Percentiles rank a stretch among this genome's conserved stretches.
Conservation (phyloP, 2,329 filamentous ascomycete species). For the Decorospora gaudefroyi region DNA sequence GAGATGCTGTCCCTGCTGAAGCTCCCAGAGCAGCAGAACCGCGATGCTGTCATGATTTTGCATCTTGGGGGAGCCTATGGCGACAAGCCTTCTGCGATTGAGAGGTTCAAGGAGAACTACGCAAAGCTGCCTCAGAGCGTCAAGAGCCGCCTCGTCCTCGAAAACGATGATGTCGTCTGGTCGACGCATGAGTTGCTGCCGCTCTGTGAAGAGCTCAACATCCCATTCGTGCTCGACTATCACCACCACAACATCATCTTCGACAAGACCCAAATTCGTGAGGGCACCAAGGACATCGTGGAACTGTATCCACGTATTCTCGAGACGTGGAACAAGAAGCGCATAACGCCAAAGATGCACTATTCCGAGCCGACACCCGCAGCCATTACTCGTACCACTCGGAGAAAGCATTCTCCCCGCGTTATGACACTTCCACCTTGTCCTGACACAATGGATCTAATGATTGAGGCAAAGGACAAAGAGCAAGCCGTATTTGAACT, state of each 20-base stretch:
- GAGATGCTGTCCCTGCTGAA: conserved; percentile 79
- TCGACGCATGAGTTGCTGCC: conserved; percentile 89
- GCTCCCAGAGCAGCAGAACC: conserved; percentile 75
- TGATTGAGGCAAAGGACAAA: conserved; percentile 99
- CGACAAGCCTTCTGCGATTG: conserved; percentile 77
- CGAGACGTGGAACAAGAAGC: conserved; percentile 81
- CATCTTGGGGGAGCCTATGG: conserved; percentile 93
- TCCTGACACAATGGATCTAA: conserved; percentile 83
- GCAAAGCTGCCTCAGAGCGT: conserved; percentile 66
- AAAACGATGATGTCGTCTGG: conserved; percentile 94
- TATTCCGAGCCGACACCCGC: conserved; percentile 80
- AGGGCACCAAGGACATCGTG: conserved; percentile 83
- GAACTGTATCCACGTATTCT: conserved; percentile 74
- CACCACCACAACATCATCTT: conserved; percentile 97
- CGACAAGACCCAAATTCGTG: conserved; percentile 70
- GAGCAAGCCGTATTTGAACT: conserved; percentile 95
- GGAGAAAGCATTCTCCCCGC: conserved; percentile 82
- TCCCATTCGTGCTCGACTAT: conserved; percentile 88
- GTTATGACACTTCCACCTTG: conserved; percentile 83
- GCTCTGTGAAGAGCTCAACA: conserved; percentile 90
- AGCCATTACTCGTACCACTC: conserved; percentile 76
- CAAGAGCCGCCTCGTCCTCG: conserved; percentile 81
- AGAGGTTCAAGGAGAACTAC: conserved; percentile 79
- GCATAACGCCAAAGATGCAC: conserved; percentile 94
- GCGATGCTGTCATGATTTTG: conserved; percentile 90